Base-by-base conservation (phyloP, 768 basidiomycete species). In the Tulasnella sp. region DNA sequence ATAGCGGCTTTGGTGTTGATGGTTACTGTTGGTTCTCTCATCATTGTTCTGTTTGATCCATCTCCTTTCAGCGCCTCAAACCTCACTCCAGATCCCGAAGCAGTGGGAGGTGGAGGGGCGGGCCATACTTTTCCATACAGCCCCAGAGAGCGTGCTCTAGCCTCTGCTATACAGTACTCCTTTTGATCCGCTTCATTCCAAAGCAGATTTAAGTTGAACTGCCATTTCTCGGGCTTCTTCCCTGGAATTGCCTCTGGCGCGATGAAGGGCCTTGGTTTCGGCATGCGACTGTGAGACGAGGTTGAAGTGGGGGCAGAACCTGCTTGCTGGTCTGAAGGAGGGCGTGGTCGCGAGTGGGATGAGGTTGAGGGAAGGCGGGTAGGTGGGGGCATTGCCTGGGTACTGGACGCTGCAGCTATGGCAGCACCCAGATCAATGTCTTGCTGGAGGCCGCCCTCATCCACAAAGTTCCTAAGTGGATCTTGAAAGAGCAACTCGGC, bases 1-100 rank as follows among this genome's bases (percentile, higher is more conserved):
- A 95, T 72, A 3, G 95, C 95, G 56, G 89, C 87, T 63, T 90
- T 92, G 25, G 95, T 99, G 63, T 95, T 95, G 59, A 98, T 89
- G 0, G 95, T 99, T 5, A 98, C 81, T 0, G 87, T 89, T 3
- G 86, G 84, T 63, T 89, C 86, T 13, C 69, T 70, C 10, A 44
- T 34, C 24, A 57, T 54, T 10, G 29, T 53, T 72, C 66, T 57
- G 69, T 22, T 74, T 45, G 66, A 66, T 3, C 72, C 75, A 47
- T 76, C 75, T 53, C 77, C 79, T 63, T 83, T 81, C 50, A 79
- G 71, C 22, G 78, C 74, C 12, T 66, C 64, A 5, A 64, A 42
- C n/a, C n/a, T n/a, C n/a, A n/a, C n/a, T n/a, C n/a, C n/a, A n/a
- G n/a, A n/a, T n/a, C n/a, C n/a, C 1, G 57, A 40, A 28, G 53